Base-by-base conservation (phyloP, 495 filamentous ascomycete genomes). In the Xylaria nigripes region DNA sequence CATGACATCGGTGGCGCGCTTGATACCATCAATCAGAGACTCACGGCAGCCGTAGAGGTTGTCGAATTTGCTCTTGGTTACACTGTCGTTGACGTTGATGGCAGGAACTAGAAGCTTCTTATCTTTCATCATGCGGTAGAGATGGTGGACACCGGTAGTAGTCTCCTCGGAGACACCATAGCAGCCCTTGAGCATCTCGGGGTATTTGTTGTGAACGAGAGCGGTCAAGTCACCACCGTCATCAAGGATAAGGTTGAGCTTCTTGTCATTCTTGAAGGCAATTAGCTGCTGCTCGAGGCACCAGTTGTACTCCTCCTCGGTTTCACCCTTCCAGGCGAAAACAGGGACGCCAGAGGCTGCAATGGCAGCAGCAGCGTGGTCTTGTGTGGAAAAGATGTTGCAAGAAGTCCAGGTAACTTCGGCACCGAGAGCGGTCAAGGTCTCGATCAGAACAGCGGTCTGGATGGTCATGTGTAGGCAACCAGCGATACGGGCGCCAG, bases 381-480 rank as follows among this genome's bases (percentile, higher is more conserved):
- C 94, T 74, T 96, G 93, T 63, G 92, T 96, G 69, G 86, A 91
- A 84, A 96, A 98, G 73, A 98, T 98, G 82, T 98, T 98, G 86
- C 93, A 98, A 61, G 82, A 87, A 50, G 87, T 83, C 93, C 93
- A 98, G 59, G 93, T 98, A 64, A 97, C 86, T 81, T 97, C 93
- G 66, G 93, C 93, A 73, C 93, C 93, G 62, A 98, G 88, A 57
- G 85, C 77, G 63, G 79, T 85, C 68, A 98, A 85, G 51, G 94
- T 98, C 84, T 98, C 93, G 68, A 98, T 98, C 58, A 98, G 84
- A 63, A 98, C 93, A 57, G 93, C 93, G 58, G 93, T 98, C 80
- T 98, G 93, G 76, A 98, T 97, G 70, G 94, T 97, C 94, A 97
- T 97, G 84, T 98, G 93, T 63, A 98, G 78, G 75, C 93, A 98